phyloP scores from a whole-genome alignment of 2,329 filamentous ascomycete genomes.

The Stemphylium beticola region DNA sequence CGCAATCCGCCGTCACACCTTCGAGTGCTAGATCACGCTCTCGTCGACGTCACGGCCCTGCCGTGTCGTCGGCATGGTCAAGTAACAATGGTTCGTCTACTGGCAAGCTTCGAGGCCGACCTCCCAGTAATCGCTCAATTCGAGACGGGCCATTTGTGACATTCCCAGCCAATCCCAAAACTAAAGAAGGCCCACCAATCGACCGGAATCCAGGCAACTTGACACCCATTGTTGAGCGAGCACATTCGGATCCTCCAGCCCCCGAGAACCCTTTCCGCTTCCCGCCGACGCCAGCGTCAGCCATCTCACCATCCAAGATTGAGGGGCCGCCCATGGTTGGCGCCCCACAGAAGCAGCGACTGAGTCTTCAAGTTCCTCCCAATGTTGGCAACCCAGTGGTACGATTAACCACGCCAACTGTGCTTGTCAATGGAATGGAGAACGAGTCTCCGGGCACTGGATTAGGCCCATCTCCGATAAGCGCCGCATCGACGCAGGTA shows the following conservation, averaged over 20 bases:
- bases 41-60: constrained; percentile 76
- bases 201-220: constrained; percentile 52
- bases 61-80: constrained; percentile 90
- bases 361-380: constrained; percentile 69
- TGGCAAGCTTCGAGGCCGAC: constrained; percentile 78
- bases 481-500: constrained; percentile 24
- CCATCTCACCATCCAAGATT: constrained; percentile 38
- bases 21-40: constrained; percentile 59
- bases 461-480: constrained; percentile 32
- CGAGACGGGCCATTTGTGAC: constrained; percentile 73
- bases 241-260: constrained; percentile 49
- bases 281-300: constrained; percentile 49
- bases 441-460: constrained; percentile 33
- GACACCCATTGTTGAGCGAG: constrained; percentile 54
- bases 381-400: constrained; percentile 64
- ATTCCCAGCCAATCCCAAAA: constrained; percentile 67
- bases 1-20: constrained; percentile 76
- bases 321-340: constrained; percentile 30
- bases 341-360: constrained; percentile 52
- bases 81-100: constrained; percentile 66
- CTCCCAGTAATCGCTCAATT: constrained; percentile 73
- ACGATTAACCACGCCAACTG: constrained; percentile 65
- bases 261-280: constrained; percentile 47
- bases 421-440: constrained; percentile 60
- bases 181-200: constrained; percentile 56